These are phyloP conservation scores for Mucor circinelloides DNA, from an alignment of 371 early-diverging fungal species.

Conservation along the genomic window DNA sequence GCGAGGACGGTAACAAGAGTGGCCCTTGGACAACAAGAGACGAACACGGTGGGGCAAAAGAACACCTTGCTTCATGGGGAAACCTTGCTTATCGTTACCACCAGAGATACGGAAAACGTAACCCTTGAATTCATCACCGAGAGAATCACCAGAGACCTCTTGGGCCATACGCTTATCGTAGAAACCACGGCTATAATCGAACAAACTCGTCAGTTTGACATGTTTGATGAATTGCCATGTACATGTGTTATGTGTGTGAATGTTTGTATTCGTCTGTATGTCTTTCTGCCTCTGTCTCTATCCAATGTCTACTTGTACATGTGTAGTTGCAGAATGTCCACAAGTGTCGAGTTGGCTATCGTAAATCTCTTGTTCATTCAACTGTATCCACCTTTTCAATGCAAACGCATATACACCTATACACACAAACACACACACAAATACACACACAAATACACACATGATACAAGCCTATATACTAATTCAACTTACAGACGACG, in stretches of 20 bases:
- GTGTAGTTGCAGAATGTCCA: not conserved
- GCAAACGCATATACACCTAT: not conserved
- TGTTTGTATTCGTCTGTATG: not conserved
- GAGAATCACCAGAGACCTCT: slow-evolving; percentile 95
- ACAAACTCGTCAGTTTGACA: not conserved
- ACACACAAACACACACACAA: not conserved
- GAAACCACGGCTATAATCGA: slow-evolving; percentile 82
- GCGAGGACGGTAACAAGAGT: slow-evolving; percentile 99
- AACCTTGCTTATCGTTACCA: too few relatives aligned
- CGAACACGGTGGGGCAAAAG: too few relatives aligned
- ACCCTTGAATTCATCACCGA: slow-evolving; percentile 99
- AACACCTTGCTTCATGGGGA: too few relatives aligned
- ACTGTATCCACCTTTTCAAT: not conserved
- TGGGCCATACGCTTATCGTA: slow-evolving; percentile 98
- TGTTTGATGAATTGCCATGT: not conserved
- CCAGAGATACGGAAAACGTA: too few relatives aligned
- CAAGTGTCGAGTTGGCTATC: not conserved
- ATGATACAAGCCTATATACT: not conserved
- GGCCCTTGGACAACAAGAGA: slow-evolving; percentile 96
- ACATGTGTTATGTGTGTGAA: not conserved
- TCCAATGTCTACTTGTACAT: not conserved
- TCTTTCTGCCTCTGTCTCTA: not conserved
- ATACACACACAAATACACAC: not conserved
- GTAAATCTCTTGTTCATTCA: not conserved
- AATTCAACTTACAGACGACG: slow-evolving; percentile 76